phyloP scores from a whole-genome alignment of 2,329 filamentous ascomycete genomes.

The Fusarium bactridioides region DNA sequence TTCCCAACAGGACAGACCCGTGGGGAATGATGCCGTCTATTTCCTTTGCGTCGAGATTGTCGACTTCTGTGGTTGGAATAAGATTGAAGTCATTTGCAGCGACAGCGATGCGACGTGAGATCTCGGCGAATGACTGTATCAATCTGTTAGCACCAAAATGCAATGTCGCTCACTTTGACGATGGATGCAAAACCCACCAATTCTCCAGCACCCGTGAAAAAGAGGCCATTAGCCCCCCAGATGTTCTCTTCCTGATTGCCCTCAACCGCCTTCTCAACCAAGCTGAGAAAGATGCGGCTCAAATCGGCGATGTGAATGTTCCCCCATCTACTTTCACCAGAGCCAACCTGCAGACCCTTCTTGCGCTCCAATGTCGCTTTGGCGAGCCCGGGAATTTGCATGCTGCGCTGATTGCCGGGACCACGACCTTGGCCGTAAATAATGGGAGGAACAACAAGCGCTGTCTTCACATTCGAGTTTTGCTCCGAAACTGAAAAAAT shows the following conservation, averaged over 20 bases:
- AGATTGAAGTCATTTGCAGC: conserved; percentile 38
- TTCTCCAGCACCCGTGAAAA: conserved; percentile 44
- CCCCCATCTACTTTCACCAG: conserved; percentile 46
- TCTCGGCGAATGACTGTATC: conserved; percentile 39
- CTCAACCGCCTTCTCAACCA: conserved; percentile 45
- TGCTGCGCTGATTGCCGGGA: conserved; percentile 48
- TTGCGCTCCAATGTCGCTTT: conserved; percentile 40
- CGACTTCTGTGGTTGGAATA: conserved; percentile 27
- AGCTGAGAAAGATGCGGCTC: conserved; percentile 37
- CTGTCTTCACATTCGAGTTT: conserved; percentile 40
- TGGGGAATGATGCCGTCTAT: conserved; percentile 52
- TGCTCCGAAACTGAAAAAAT: conserved; percentile 38
- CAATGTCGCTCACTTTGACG: too few relatives aligned
- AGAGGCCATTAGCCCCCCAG: conserved; percentile 50
- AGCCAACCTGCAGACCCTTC: conserved; percentile 43
- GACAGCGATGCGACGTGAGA: conserved; percentile 37
- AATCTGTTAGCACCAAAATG: background rate
- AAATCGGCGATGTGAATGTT: conserved; percentile 48
- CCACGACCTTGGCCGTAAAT: conserved; percentile 51
- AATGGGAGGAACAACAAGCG: conserved; percentile 46
- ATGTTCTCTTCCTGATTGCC: conserved; percentile 27
- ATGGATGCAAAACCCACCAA: conserved; percentile 28
- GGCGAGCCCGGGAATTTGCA: conserved; percentile 47
- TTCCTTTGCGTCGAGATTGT: conserved; percentile 47
- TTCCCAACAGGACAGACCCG: conserved; percentile 60